Evolutionary conservation across 225 moss, liverwort and hornwort genomes (phyloP), one percentile per base, ranked within the genome.

Genomic region (Thuidium tamariscinum): DNA sequence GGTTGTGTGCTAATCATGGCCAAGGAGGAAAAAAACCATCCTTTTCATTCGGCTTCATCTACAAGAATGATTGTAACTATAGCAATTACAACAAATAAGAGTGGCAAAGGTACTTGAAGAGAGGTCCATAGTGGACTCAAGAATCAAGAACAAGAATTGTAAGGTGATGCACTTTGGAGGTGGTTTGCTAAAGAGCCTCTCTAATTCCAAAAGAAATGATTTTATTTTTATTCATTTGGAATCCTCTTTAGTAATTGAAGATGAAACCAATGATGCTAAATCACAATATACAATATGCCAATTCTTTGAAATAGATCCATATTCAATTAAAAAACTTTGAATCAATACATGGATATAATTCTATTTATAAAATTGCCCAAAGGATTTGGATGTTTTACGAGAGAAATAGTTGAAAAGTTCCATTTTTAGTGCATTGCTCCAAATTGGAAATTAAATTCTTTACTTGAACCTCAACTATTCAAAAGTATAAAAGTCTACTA

Each of bases 191-290:
- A 39, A 23, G 37, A 67, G 1, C 23, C 13, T 37, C 12, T 3
- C 0, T 22, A 0, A 7, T 67, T 66, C 6, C 0, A 0, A 67
- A 39, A 23, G 4, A 22, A 67, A 20, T n/a, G 5, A n/a, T n/a
- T 2, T 15, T 34, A n/a, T 37, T 23, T 23, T 23, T 1, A 13
- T 1, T 18, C 12, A 22, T 39, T 39, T 1, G 1, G 2, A 68
- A 68, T 39, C 25, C 0, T 23, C 23, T 68, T 4, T 1, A 23
- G 8, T 13, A 68, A 21, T 39, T 68, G 68, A 37, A 7, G 12
- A 66, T 66, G 36, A 66, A 12, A 68, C 4, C 2, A 39, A 39
- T 23, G 11, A 21, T 68, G 7, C 18, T 13, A 68, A 68, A 39
- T 7, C 2, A 63, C 10, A n/a, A 23, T 23, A 37, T 7, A 67